phyloP scores from a whole-genome alignment of 2,329 filamentous ascomycete genomes.

The Cladosporium sp. region DNA sequence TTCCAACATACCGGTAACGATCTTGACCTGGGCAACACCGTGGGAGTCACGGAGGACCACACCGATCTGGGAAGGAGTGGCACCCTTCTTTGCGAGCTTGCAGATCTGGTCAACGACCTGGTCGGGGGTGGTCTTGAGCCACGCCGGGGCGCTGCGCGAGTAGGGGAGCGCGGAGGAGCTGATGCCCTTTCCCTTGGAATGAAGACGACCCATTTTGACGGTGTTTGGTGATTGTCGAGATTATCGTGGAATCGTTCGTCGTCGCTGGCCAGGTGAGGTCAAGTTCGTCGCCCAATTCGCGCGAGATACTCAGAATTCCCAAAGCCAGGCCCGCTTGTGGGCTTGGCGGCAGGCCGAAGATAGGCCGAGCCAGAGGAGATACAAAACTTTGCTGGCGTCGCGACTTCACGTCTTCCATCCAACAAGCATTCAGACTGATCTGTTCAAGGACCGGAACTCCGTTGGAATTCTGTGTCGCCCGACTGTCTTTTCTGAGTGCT shows the following conservation, averaged over 20 bases:
- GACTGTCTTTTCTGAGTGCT: not conserved
- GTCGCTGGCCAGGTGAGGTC: conserved; percentile 17
- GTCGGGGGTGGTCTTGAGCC: conserved; percentile 98
- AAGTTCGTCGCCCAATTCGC: conserved; percentile 11
- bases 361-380: not conserved
- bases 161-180: conserved; percentile 93
- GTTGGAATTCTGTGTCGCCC: not conserved
- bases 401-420: not conserved
- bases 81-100: conserved; percentile 98
- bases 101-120: conserved; percentile 99
- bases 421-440: conserved; percentile 1
- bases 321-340: not conserved
- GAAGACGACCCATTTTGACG: conserved; percentile 89
- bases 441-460: not conserved
- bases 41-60: conserved; percentile 97
- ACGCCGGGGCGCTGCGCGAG: conserved; percentile 87
- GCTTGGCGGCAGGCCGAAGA: conserved; percentile 3
- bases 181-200: conserved; percentile 99
- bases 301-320: conserved; percentile 2
- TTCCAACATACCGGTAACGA: conserved; percentile 78
- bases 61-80: conserved; percentile 98
- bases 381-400: conserved; percentile 10
- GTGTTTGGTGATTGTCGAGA: conserved; percentile 32
- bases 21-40: conserved; percentile 96
- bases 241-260: conserved; percentile 22